Evolutionary conservation across 2,329 filamentous ascomycete genomes (phyloP).

Genomic region (Elsinoe fawcettii): DNA sequence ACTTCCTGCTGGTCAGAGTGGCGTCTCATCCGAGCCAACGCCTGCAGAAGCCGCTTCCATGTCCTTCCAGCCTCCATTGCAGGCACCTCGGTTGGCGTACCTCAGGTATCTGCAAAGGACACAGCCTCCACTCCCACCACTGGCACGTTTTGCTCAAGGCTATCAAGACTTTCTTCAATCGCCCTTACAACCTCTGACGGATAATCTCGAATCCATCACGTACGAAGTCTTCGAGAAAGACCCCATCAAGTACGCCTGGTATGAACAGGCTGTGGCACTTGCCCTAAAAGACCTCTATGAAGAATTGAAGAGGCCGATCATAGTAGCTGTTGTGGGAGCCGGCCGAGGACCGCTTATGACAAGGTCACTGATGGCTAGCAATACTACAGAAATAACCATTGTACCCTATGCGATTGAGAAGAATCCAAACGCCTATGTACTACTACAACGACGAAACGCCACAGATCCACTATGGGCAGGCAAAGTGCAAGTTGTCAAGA

Average conservation of each 20-base stretch:
- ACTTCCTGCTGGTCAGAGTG: slow-evolving; percentile 11
- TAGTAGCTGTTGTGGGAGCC: slow-evolving; percentile 87
- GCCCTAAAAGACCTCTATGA: slow-evolving; percentile 76
- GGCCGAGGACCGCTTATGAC: slow-evolving; percentile 89
- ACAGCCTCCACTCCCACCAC: slow-evolving; percentile 57
- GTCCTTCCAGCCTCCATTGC: slow-evolving; percentile 32
- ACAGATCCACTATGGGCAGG: slow-evolving; percentile 62
- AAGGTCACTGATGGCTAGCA: slow-evolving; percentile 72
- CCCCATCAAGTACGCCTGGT: slow-evolving; percentile 95
- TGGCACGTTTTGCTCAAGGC: slow-evolving; percentile 61
- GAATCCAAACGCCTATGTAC: slow-evolving; percentile 94
- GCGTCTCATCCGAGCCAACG: slow-evolving; percentile 45
- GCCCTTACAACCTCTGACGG: slow-evolving; percentile 85
- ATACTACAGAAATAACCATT: slow-evolving; percentile 65
- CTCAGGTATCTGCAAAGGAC: slow-evolving; percentile 75
- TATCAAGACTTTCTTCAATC: slow-evolving; percentile 95
- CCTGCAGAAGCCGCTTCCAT: slow-evolving; percentile 56
- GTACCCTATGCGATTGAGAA: slow-evolving; percentile 93
- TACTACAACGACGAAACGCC: slow-evolving; percentile 79
- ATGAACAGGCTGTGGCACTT: slow-evolving; percentile 73
- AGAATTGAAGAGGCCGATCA: slow-evolving; percentile 65
- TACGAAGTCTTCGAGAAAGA: slow-evolving; percentile 99
- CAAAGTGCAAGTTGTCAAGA: slow-evolving; percentile 80
- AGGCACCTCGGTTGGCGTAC: slow-evolving; percentile 67
- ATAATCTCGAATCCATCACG: slow-evolving; percentile 93